Conservation (phyloP, 371 early-diverging fungal genomes). For the Entomophthora muscae region DNA sequence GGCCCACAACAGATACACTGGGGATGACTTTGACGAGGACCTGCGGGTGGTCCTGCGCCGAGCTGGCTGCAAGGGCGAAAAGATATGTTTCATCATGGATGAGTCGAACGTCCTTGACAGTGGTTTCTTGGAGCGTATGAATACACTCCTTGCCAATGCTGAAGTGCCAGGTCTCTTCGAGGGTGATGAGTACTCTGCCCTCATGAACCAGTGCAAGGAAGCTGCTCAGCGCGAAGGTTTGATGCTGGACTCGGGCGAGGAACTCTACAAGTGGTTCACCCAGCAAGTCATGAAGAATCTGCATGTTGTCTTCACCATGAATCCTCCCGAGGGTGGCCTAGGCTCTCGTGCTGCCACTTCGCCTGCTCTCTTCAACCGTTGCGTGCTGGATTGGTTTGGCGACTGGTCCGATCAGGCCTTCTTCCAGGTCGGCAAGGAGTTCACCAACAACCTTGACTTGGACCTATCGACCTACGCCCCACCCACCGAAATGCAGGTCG, state of each 20-base stretch:
- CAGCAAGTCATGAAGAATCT: constrained; percentile 90
- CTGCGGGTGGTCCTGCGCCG: constrained; percentile 77
- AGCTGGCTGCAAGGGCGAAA: constrained; percentile 92
- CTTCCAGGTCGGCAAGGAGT: constrained; percentile 93
- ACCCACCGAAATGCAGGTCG: constrained; percentile 58
- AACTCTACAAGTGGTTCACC: constrained; percentile 95
- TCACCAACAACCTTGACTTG: constrained; percentile 77
- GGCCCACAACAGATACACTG: constrained; percentile 89
- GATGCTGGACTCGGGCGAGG: constrained; percentile 85
- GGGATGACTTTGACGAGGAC: constrained; percentile 96
- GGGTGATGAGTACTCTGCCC: constrained; percentile 89
- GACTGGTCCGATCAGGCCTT: constrained; percentile 97
- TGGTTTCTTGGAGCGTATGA: constrained; percentile 96
- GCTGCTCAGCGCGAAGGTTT: constrained; percentile 84
- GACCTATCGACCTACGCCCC: constrained; percentile 51
- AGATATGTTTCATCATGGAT: constrained; percentile 95
- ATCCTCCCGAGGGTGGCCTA: constrained; percentile 90
- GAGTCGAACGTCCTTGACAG: constrained; percentile 93
- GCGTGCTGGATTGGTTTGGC: constrained; percentile 98
- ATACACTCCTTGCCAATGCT: constrained; percentile 93
- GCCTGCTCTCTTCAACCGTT: constrained; percentile 98
- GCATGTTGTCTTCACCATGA: constrained; percentile 98
- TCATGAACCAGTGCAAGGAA: constrained; percentile 92
- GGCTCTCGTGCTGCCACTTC: constrained; percentile 89
- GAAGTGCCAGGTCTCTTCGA: constrained; percentile 98